A percentile compares a stretch with the other conserved stretches of the same genome.
Conservation (phyloP, 805 yeast species). For the Kluyveromyces wickerhamii region DNA sequence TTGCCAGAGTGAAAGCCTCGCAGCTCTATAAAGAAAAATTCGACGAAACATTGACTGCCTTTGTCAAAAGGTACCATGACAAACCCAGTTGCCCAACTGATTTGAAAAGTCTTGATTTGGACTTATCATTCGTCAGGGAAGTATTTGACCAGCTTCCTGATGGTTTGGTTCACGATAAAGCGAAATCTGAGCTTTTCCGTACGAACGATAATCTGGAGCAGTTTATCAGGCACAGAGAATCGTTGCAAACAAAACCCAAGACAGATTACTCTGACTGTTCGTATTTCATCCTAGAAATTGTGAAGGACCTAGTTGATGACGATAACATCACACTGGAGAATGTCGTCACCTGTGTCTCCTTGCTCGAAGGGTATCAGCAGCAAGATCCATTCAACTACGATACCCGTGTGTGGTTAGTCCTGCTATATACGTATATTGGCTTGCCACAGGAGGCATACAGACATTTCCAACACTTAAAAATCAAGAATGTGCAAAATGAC, state of each 20-base stretch:
- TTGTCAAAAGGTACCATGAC: conserved; percentile 39
- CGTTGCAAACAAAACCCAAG: conserved; percentile 35
- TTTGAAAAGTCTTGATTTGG: conserved; percentile 28
- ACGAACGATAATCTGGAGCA: conserved; percentile 24
- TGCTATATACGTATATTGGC: conserved; percentile 53
- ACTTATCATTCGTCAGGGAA: conserved; percentile 13
- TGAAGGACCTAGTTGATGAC: conserved; percentile 28
- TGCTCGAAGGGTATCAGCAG: conserved; percentile 49
- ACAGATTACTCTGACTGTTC: conserved; percentile 70
- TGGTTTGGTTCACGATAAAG: conserved; percentile 40
- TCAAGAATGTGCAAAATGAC: conserved; percentile 74
- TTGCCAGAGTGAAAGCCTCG: conserved; percentile 47
- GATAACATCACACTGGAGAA: conserved; percentile 18
- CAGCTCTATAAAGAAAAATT: conserved; percentile 16
- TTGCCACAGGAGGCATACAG: conserved; percentile 40
- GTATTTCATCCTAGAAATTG: conserved; percentile 53
- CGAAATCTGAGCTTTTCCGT: conserved; percentile 20
- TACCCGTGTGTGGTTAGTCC: conserved; percentile 61
- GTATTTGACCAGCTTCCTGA: conserved; percentile 16
- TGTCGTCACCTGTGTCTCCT: conserved; percentile 36
- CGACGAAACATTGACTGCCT: conserved; percentile 30
- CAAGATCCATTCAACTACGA: conserved; percentile 68
- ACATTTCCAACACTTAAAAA: conserved; percentile 47
- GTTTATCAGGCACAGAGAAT: conserved; percentile 34
- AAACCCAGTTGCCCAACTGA: conserved; percentile 65